Evolutionary conservation across 106 monocot genomes (phyloP).

Genomic region (Agapanthus africanus): DNA sequence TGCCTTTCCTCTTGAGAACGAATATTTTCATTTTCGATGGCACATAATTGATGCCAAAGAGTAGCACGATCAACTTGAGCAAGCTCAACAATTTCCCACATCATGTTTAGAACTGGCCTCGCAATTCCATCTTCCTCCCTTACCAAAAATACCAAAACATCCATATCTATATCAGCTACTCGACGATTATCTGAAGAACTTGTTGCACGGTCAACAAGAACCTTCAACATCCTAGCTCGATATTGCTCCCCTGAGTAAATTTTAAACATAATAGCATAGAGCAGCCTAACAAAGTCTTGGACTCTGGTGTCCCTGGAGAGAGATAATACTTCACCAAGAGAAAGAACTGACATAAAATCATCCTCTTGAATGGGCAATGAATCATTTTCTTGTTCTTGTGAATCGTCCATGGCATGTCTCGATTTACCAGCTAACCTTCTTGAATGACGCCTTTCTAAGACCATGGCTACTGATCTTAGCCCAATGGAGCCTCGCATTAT

Average conservation of each 20-base stretch:
- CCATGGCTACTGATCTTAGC: slow-evolving; percentile 61
- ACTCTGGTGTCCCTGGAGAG: slow-evolving; percentile 57
- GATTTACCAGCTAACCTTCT: slow-evolving; percentile 29
- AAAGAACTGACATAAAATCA: slow-evolving; percentile 56
- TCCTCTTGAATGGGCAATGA: slow-evolving; percentile 41
- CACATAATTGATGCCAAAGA: slow-evolving; percentile 86
- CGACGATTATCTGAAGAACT: slow-evolving; percentile 59
- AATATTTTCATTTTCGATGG: slow-evolving; percentile 72
- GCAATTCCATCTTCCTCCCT: slow-evolving; percentile 77
- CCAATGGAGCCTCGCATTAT: slow-evolving; percentile 53
- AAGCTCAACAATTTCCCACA: slow-evolving; percentile 66
- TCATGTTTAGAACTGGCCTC: slow-evolving; percentile 71
- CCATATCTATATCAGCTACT: slow-evolving; percentile 74
- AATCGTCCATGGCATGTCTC: slow-evolving; percentile 29
- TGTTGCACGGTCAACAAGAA: slow-evolving; percentile 74
- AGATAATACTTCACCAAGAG: slow-evolving; percentile 79
- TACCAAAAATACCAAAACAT: slow-evolving; percentile 78
- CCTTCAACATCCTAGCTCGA: slow-evolving; percentile 66
- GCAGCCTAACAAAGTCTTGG: slow-evolving; percentile 79
- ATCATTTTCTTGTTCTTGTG: slow-evolving; percentile 27
- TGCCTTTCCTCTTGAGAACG: slow-evolving; percentile 58
- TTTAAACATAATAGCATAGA: slow-evolving; percentile 88
- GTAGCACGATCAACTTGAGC: slow-evolving; percentile 70
- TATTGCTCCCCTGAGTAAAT: slow-evolving; percentile 71
- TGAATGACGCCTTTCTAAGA: slow-evolving; percentile 74